phyloP scores from a whole-genome alignment of 2,329 filamentous ascomycete species.

The Huntiella bhutanensis region DNA sequence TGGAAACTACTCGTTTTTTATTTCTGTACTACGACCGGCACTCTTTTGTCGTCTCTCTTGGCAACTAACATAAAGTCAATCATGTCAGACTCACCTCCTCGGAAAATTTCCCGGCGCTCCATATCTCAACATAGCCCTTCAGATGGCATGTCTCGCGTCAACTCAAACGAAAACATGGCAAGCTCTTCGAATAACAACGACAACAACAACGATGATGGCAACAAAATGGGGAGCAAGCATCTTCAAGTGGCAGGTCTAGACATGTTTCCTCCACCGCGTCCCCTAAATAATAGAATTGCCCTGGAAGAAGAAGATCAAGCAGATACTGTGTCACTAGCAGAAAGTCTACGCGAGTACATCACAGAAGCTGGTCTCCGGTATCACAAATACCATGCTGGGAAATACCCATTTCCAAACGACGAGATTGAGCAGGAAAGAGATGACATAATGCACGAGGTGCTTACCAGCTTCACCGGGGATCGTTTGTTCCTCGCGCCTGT shows the following conservation, averaged over 20 bases:
- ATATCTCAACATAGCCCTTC: slow-evolving; percentile 2
- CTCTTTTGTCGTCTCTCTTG: neutral
- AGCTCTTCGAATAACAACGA: no score
- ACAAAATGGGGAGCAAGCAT: no score
- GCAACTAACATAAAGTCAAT: neutral
- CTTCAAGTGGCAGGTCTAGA: no score
- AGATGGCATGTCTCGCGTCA: neutral
- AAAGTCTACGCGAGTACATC: slow-evolving; percentile 25
- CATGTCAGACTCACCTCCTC: slow-evolving; percentile 8
- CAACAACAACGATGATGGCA: no score
- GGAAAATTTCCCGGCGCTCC: slow-evolving; percentile 2
- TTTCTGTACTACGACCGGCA: neutral
- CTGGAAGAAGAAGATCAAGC: slow-evolving; percentile 1
- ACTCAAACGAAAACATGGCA: no score
- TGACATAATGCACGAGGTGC: slow-evolving; percentile 23
- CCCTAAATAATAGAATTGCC: no score
- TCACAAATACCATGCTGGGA: slow-evolving; percentile 22
- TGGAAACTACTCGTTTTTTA: neutral
- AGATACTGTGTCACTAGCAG: slow-evolving; percentile 23
- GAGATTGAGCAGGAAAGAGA: slow-evolving; percentile 24
- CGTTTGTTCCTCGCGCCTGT: slow-evolving; percentile 27
- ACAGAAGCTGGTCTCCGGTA: slow-evolving; percentile 26
- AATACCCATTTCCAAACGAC: slow-evolving; percentile 26
- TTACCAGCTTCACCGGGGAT: slow-evolving; percentile 18
- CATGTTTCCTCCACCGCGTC: no score